A percentile compares a stretch with the other conserved stretches of the same genome.
Conservation (phyloP, 2,329 filamentous ascomycete genomes). For the Fusarium denticulatum region DNA sequence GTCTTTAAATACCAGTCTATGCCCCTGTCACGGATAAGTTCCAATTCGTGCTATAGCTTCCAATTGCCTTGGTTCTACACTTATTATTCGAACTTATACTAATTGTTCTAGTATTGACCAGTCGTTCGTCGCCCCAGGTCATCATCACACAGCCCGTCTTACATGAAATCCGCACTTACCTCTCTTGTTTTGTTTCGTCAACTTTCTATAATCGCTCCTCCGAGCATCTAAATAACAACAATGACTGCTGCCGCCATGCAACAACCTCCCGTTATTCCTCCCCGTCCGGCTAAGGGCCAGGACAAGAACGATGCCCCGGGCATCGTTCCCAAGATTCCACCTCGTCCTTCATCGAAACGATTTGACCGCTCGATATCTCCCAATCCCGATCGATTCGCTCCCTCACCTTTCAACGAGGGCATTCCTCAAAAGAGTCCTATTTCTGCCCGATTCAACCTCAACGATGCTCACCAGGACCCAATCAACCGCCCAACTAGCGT, state of each 20-base stretch:
- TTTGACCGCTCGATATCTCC: conserved; percentile 81
- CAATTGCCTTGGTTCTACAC: conserved; percentile 24
- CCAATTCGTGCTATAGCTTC: conserved; percentile 6
- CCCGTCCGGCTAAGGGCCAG: conserved; percentile 63
- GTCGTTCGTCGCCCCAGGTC: conserved; percentile 30
- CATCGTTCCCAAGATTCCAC: conserved; percentile 74
- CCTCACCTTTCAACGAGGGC: conserved; percentile 84
- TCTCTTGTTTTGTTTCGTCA: conserved; percentile 22
- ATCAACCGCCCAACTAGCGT: conserved; percentile 78
- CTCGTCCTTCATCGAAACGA: conserved; percentile 77
- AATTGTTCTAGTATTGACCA: conserved; percentile 39
- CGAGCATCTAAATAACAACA: conserved; percentile 33
- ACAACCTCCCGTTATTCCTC: conserved; percentile 63
- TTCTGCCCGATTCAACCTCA: conserved; percentile 49
- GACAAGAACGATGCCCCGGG: conserved; percentile 54
- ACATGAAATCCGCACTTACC: conserved; percentile 21
- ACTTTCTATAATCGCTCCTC: conserved; percentile 23
- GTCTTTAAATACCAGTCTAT: conserved; percentile 31
- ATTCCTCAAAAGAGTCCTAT: conserved; percentile 61
- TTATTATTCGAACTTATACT: conserved; percentile 36
- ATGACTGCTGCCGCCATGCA: conserved; percentile 64
- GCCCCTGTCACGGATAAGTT: conserved; percentile 15
- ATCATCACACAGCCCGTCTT: conserved; percentile 23
- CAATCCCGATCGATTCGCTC: conserved; percentile 80
- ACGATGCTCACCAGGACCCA: conserved; percentile 52